These are phyloP conservation scores for Mycosphaerella sp. DNA, from an alignment of 2,329 filamentous ascomycete species.

Conservation along the genomic window DNA sequence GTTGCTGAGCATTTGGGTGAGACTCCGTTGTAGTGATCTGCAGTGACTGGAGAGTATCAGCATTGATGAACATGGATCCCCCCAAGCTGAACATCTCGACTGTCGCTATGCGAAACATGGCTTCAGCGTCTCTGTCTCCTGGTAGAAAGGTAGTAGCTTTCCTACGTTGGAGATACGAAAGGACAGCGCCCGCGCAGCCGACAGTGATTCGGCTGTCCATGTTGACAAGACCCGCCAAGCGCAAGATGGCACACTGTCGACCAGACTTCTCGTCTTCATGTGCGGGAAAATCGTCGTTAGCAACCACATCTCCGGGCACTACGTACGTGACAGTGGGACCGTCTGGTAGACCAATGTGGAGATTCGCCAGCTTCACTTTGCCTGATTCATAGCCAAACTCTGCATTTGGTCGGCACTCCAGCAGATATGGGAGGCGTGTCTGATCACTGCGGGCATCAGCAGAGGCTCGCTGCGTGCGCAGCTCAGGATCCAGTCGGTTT, in stretches of 20 bases:
- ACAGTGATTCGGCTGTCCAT: conserved; percentile 67
- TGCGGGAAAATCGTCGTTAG: conserved; percentile 34
- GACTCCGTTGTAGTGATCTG: conserved; percentile 79
- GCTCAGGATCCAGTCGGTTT: conserved; percentile 41
- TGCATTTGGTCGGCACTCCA: conserved; percentile 62
- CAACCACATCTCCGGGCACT: conserved; percentile 51
- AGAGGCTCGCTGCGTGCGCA: conserved; percentile 26
- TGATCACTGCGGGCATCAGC: conserved; percentile 36
- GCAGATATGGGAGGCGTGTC: conserved; percentile 51
- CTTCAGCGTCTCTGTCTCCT: conserved; percentile 49
- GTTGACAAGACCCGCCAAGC: conserved; percentile 64
- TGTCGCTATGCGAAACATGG: conserved; percentile 54
- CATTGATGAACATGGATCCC: conserved; percentile 67
- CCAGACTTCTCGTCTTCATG: conserved; percentile 45
- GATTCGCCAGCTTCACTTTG: conserved; percentile 56
- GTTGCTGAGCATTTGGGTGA: conserved; percentile 74
- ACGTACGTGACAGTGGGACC: conserved; percentile 50
- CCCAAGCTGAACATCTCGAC: conserved; percentile 70
- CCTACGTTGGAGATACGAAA: conserved; percentile 69
- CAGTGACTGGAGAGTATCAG: conserved; percentile 71
- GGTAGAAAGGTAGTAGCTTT: conserved; percentile 57
- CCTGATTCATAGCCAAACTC: conserved; percentile 67
- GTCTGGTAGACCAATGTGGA: conserved; percentile 48
- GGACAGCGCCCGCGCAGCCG: conserved; percentile 78
- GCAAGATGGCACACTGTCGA: conserved; percentile 58